Base-by-base conservation (phyloP, 2,329 filamentous ascomycete species). In the Penicillium sp. region DNA sequence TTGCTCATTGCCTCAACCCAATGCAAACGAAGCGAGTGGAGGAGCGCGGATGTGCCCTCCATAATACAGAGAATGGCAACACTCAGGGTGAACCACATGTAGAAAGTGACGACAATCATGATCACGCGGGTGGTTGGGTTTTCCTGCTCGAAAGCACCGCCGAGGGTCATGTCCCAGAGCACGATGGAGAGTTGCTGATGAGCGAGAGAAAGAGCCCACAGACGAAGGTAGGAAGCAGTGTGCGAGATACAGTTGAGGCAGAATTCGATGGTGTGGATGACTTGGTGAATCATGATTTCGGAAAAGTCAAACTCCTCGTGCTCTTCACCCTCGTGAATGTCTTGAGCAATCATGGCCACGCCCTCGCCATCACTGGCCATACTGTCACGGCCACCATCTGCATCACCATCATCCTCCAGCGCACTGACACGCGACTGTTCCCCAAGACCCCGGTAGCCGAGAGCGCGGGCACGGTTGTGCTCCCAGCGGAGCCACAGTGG, bases 191-290 rank as follows among this genome's bases (percentile, higher is more conserved):
- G 81, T 75, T 96, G 92, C 66, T 98, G 92, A 73, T 98, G 92
- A 20, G 92, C 92, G 43, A 98, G 82, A 2, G 92, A 98, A 54
- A 98, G 68, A 20, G 92, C 92, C 92, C 92, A 98, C 30, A 98
- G 84, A 73, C 92, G 92, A 32, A 98, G 84, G 68, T 98, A 98
- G 1, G 92, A 98, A 3, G 92, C 92, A 3, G 93, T 98, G 70
- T 98, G 92, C 18, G 92, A 98, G 47, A 98, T 90, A 65, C 90
- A 96, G 74, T 98, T 98, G 55, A 98, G 76, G 63, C 92, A 98
- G 73, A 98, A 98, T 75, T 98, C 88, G 58, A 96, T 96, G 12
- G 90, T 96, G 71, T 96, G 93, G 59, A 98, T 98, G 62, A 95
- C 80, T 66, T 98, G 92, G 69, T 98, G 92, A 60, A 98, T 98